A percentile compares a stretch with the other conserved stretches of the same genome.
Evolutionary conservation across 352 stramenopile genomes (phyloP).

Genomic region (Plasmopara viticola): DNA sequence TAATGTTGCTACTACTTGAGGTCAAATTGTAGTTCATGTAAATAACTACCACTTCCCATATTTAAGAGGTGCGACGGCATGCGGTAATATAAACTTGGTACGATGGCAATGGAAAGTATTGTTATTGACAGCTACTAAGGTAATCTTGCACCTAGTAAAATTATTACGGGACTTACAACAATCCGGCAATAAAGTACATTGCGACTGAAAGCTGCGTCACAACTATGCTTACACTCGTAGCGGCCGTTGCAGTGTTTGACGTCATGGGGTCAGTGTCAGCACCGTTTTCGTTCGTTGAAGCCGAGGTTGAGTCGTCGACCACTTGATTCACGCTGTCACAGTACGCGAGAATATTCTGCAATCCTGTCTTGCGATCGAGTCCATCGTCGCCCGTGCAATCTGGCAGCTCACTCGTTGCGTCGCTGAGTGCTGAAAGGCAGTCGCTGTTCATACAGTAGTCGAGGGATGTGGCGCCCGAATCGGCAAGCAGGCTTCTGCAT

Average conservation of each 20-base stretch:
- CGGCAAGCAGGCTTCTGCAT: constrained; percentile 19
- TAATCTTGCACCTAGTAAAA: background rate
- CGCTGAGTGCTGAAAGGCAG: constrained; percentile 22
- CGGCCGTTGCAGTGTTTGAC: constrained; percentile 6
- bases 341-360: constrained; percentile 20
- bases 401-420: constrained; percentile 21
- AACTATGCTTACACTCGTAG: constrained; percentile 1
- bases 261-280: constrained; percentile 8
- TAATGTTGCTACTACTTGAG: too few species aligned
- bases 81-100: too few species aligned
- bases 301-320: constrained; percentile 15
- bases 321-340: constrained; percentile 17
- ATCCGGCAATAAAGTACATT: constrained; percentile 15
- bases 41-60: too few species aligned
- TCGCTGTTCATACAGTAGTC: constrained; percentile 28
- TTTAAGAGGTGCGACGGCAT: too few species aligned
- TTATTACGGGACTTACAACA: constrained; percentile 5
- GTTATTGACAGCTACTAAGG: background rate
- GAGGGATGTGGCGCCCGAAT: constrained; percentile 25
- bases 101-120: too few species aligned
- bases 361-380: constrained; percentile 21
- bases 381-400: constrained; percentile 27
- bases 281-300: constrained; percentile 3
- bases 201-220: constrained; percentile 12
- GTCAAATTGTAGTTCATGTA: too few species aligned